Percentiles rank a stretch among this genome's conserved stretches.
Conservation (phyloP, 768 basidiomycete genomes). For the Strobilomyces dryophilus region DNA sequence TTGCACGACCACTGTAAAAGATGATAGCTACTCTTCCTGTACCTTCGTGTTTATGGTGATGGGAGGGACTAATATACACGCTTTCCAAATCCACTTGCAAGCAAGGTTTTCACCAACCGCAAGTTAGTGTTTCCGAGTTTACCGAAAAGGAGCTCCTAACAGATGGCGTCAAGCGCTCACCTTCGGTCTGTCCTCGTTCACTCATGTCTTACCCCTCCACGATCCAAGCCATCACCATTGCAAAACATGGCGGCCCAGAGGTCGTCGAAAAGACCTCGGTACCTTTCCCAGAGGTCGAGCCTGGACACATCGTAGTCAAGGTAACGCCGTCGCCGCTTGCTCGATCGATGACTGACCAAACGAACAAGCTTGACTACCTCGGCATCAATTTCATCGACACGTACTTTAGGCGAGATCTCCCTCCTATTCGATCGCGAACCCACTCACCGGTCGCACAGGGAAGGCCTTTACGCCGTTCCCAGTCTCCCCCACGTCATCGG, state of each 20-base stretch:
- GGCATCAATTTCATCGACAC: conserved; percentile 89
- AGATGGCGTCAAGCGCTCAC: background rate
- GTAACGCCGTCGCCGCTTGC: conserved; percentile 8
- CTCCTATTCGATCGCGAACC: background rate
- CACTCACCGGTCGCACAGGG: conserved; percentile 32
- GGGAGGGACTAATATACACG: no score
- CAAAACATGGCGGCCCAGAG: conserved; percentile 71
- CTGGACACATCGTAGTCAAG: conserved; percentile 53
- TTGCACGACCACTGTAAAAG: no score
- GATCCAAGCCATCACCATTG: conserved; percentile 69
- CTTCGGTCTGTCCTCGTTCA: background rate
- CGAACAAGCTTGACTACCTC: conserved; percentile 57
- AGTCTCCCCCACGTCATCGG: conserved; percentile 68
- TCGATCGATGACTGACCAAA: background rate
- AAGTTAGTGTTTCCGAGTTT: no score
- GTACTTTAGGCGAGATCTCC: conserved; percentile 59
- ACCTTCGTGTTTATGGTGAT: no score
- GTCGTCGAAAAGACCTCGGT: conserved; percentile 64
- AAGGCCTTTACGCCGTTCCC: conserved; percentile 59
- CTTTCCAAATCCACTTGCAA: no score
- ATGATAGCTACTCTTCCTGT: no score
- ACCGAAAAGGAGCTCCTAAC: no score
- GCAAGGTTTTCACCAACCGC: no score
- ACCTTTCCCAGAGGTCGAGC: conserved; percentile 62
- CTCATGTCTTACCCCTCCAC: conserved; percentile 55